Base-by-base conservation (phyloP, 116 monocot species). In the Iris pallida region DNA sequence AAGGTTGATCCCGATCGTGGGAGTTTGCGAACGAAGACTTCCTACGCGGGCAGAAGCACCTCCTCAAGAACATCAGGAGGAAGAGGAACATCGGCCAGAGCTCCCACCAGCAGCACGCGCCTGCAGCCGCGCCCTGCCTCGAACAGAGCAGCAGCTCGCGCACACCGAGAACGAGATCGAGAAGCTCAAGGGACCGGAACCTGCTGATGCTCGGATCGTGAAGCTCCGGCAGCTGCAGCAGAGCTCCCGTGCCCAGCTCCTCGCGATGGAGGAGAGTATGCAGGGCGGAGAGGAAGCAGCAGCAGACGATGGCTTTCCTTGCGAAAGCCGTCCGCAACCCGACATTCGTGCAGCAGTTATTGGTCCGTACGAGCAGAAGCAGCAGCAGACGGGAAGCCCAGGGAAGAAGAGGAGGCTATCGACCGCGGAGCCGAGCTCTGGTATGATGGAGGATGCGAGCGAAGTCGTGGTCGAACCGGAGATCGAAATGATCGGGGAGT, bases 11-110 rank as follows among this genome's bases (percentile, higher is more conserved):
- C 77, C 0, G 78, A 88, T 14, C 46, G 78, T 87, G 87, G 83
- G 87, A 83, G 60, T 86, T 86, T 44, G 83, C 87, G 2, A 79
- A 83, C 57, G 78, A 71, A 42, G 77, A 72, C 20, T 83, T 87
- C 69, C 47, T 87, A 10, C 61, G 71, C 0, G 87, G 87, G 12
- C 83, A 88, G 69, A 79, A 53, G 54, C 75, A 88, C 45, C 83
- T 83, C 8, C 65, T 88, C 9, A 81, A 78, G 64, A 81, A 81
- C 80, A 88, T 88, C 65, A 83, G 76, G 71, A 61, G 87, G 4
- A 68, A 75, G 1, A 65, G 87, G 30, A 72, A 81, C 53, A 59
- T 57, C 43, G 51, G 47, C 14, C 58, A 63, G 63, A 44, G 47
- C 45, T 58, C 63, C 1, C 42, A 57, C 4, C 68, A 67, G 54